Base-by-base conservation (phyloP, 345 rosid genomes). In the Tarenaya hassleriana region DNA sequence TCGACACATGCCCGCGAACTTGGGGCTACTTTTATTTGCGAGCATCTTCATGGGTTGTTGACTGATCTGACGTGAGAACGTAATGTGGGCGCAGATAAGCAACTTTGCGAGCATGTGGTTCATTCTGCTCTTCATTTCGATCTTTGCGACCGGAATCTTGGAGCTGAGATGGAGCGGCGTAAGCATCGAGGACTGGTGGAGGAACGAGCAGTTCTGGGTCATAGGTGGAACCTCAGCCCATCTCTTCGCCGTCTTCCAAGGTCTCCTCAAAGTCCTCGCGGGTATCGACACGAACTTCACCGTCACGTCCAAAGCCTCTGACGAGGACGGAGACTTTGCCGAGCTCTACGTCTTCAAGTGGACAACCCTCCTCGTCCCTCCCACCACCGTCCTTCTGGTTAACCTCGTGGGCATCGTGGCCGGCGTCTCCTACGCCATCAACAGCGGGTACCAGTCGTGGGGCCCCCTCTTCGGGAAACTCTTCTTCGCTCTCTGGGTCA, bases 371-470 rank as follows among this genome's bases (percentile, higher is more conserved):
- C 94, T 92, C 67, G 83, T 92, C 44, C 97, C 98, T 21, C 98
- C 98, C 11, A 92, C 98, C 48, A 92, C 95, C 1, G 94, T 92
- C 56, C 78, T 92, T 34, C 67, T 88, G 1, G 77, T 92, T 59
- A 92, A 92, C 83, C 44, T 92, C 63, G 79, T 92, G 16, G 97
- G 98, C 27, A 83, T 92, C n/a, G 98, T 92, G 41, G 98, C 98
- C 2, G 98, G 98, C n/a, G 90, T 92, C 15, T 92, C 98, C 0
- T 88, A 62, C 24, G 98, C 98, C 19, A 72, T 88, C 27, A 92
- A 92, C 83, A 92, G 98, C 1, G 98, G 98, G 3, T 92, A 92
- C 75, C 98, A 92, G 50, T 92, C 98, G 0, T 92, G 98, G 98
- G 97, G 98, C 45, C 97, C 98, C 0, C 89, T 91, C 20, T 91